Evolutionary conservation across 2,329 filamentous ascomycete genomes (phyloP), one percentile per base, ranked within the genome.

Genomic region (Talaromyces sp.): DNA sequence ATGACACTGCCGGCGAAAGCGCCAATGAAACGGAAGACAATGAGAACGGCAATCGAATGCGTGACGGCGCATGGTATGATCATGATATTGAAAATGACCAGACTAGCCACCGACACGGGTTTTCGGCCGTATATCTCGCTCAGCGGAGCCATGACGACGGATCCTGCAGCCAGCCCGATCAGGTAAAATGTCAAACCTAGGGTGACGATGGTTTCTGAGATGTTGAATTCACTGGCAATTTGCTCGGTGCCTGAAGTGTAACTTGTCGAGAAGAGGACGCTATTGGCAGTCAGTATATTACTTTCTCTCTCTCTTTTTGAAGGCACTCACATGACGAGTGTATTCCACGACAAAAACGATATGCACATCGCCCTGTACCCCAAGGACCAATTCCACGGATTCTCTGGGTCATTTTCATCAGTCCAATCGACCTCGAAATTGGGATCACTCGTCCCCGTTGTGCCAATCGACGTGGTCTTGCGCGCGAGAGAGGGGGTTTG

Each of bases 341-440:
- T 87, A 49, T 83, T 82, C 68, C 82, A 85, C 51, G 82, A 84
- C 70, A 87, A 81, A 58, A 82, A 78, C 47, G 77, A 73, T 58
- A 88, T 79, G 11, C 84, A 77, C 66, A 84, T 71, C 57, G 78
- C 73, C 66, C 86, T 88, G 69, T 83, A 85, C 65, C 77, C 81
- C 33, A 87, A 69, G 0, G 85, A 74, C 89, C 90, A 93, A 70
- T 89, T 88, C 61, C 82, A 59, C 28, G 63, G 63, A 33, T 64
- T 64, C 58, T 59, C 61, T 0, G 61, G 63, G 68, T 89, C 88
- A 62, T 83, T 77, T n/a, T 75, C 73, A 1, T 84, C 84, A 17
- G 84, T 83, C 71, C 91, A 92, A 68, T 89, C 86, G 59, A 93
- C 82, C 74, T 95, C 91, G 68, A 86, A 93, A 30, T 86, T 84